These are phyloP conservation scores for Olyra latifolia DNA, from an alignment of 176 grass and related monocot genomes.

Conservation along the genomic window DNA sequence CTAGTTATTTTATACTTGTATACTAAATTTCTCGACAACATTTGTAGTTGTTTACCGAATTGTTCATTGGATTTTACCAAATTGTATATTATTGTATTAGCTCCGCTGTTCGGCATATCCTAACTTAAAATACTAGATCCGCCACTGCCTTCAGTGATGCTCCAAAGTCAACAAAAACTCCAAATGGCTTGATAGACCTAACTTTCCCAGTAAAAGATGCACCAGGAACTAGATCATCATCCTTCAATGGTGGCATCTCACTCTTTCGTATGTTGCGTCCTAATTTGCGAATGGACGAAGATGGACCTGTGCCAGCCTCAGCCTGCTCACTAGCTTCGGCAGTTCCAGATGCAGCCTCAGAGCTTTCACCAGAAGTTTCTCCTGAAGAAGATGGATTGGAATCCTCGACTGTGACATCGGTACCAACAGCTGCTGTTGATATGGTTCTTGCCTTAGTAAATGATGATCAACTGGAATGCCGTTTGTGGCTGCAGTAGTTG, in stretches of 20 bases:
- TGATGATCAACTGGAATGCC: slow-evolving; percentile 55
- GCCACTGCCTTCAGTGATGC: no score
- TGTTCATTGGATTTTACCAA: no score
- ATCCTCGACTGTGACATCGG: slow-evolving; percentile 63
- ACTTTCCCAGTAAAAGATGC: slow-evolving; percentile 78
- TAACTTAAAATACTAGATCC: no score
- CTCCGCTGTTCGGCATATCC: no score
- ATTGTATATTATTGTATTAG: no score
- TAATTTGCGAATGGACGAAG: slow-evolving; percentile 47
- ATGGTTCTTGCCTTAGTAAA: slow-evolving; percentile 51
- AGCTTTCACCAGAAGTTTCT: slow-evolving; percentile 52
- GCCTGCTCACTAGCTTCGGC: slow-evolving; percentile 41
- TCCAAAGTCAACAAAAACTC: slow-evolving; percentile 87
- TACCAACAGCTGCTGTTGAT: slow-evolving; percentile 51
- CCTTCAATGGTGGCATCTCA: slow-evolving; percentile 67
- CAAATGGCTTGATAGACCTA: slow-evolving; percentile 88
- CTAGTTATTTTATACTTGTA: no score
- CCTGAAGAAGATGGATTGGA: slow-evolving; percentile 48
- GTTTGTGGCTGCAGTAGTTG: slow-evolving; percentile 49
- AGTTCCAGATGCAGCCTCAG: slow-evolving; percentile 42
- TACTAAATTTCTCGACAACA: no score
- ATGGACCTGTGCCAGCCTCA: slow-evolving; percentile 26
- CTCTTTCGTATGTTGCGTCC: slow-evolving; percentile 56
- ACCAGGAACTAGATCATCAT: slow-evolving; percentile 81
- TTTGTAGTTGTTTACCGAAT: no score